A percentile compares a stretch with the other conserved stretches of the same genome.
These are phyloP conservation scores for Fistulinella cinereoalba DNA, from an alignment of 1,284 basidiomycete genomes.

Conservation along the genomic window DNA sequence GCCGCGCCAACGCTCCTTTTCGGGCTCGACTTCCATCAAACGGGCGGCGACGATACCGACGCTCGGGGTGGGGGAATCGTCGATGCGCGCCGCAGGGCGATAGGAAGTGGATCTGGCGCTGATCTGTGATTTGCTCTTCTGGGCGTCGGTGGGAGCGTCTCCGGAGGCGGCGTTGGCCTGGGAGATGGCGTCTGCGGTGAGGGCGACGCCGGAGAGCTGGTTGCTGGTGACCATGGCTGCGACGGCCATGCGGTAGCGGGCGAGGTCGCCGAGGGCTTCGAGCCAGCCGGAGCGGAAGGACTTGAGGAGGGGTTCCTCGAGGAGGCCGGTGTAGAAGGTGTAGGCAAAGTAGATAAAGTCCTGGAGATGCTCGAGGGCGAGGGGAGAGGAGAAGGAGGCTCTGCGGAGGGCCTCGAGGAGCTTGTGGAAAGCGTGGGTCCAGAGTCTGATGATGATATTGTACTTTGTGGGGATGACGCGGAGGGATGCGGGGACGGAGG, in stretches of 20 bases:
- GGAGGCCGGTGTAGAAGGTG: slow-evolving; percentile 86
- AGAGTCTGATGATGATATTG: slow-evolving; percentile 91
- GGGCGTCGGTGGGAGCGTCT: slow-evolving; percentile 16
- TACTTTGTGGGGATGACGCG: slow-evolving; percentile 90
- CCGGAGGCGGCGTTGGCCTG: slow-evolving; percentile 35
- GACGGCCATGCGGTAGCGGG: slow-evolving; percentile 93
- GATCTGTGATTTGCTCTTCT: slow-evolving; percentile 27
- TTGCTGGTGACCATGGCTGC: slow-evolving; percentile 61
- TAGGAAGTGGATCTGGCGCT: slow-evolving; percentile 47
- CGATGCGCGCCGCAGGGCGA: slow-evolving; percentile 53
- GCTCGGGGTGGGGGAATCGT: slow-evolving; percentile 68
- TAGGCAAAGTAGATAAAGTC: slow-evolving; percentile 96
- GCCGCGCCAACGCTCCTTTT: slow-evolving; percentile 89
- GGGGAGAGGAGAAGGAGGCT: slow-evolving; percentile 61
- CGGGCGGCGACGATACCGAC: slow-evolving; percentile 88
- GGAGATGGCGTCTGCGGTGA: slow-evolving; percentile 49
- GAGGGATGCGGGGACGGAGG: slow-evolving; percentile 82
- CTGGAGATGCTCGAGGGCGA: slow-evolving; percentile 75
- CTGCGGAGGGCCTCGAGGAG: slow-evolving; percentile 88
- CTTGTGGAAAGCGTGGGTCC: slow-evolving; percentile 89
- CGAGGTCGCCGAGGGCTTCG: slow-evolving; percentile 94
- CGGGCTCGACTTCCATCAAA: slow-evolving; percentile 83
- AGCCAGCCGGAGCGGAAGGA: slow-evolving; percentile 85
- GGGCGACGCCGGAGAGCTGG: slow-evolving; percentile 36
- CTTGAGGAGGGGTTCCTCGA: slow-evolving; percentile 76